phyloP scores from a whole-genome alignment of 331 rosid genomes.

The Acacia concinna region DNA sequence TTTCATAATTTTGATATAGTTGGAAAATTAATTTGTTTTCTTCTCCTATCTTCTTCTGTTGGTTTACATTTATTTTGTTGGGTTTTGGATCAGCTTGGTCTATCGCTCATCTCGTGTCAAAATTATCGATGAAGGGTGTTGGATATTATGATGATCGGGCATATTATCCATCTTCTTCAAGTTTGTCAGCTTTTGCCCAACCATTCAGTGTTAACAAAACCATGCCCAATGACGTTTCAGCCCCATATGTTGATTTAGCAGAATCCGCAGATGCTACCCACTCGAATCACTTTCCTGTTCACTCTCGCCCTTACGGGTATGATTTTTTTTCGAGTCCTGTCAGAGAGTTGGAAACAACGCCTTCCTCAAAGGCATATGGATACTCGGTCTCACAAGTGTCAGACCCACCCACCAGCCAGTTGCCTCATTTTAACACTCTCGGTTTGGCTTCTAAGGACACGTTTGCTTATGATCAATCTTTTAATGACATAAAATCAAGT shows the following conservation, averaged over 20 bases:
- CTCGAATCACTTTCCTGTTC: conserved; percentile 40
- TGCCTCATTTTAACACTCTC: conserved; percentile 43
- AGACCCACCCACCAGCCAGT: conserved; percentile 38
- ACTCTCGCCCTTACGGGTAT: conserved; percentile 34
- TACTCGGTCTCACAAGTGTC: conserved; percentile 27
- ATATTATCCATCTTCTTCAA: conserved; percentile 52
- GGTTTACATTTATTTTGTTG: neutral
- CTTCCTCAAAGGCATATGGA: conserved; percentile 34
- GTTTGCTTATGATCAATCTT: conserved; percentile 33
- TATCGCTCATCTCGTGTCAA: conserved; percentile 24
- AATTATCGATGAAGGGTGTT: conserved; percentile 55
- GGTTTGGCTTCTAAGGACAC: conserved; percentile 34
- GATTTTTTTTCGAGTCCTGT: conserved; percentile 42
- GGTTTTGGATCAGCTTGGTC: conserved; percentile 37
- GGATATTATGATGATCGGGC: conserved; percentile 52
- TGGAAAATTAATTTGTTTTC: conserved; percentile 2
- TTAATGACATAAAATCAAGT: conserved; percentile 36
- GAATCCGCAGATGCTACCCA: conserved; percentile 46
- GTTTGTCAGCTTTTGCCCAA: conserved; percentile 73
- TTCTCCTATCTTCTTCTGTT: conserved; percentile 1
- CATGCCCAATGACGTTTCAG: conserved; percentile 31
- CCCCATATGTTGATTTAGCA: conserved; percentile 46
- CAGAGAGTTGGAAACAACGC: conserved; percentile 40
- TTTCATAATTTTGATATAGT: neutral
- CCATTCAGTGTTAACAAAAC: conserved; percentile 73